phyloP scores from a whole-genome alignment of 2,329 filamentous ascomycete genomes.

The Diaporthe ilicicola region DNA sequence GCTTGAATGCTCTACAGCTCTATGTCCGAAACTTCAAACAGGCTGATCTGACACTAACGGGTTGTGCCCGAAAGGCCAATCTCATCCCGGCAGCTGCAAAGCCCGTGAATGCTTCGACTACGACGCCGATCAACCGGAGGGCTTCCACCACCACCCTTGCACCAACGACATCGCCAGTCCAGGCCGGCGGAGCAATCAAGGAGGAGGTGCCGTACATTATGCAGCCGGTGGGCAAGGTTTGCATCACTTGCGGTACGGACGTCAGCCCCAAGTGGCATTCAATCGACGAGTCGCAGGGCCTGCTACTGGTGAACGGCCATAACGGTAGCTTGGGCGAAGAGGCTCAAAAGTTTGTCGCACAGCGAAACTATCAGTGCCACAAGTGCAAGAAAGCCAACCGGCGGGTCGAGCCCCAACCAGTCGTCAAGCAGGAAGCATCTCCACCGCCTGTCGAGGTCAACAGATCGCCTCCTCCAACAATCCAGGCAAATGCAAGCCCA shows the following conservation, averaged over 20 bases:
- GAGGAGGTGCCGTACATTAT: conserved; percentile 39
- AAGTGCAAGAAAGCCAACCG: conserved; percentile 71
- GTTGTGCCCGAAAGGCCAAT: conserved; percentile 92
- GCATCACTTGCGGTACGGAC: conserved; percentile 72
- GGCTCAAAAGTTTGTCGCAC: conserved; percentile 66
- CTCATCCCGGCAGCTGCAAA: conserved; percentile 74
- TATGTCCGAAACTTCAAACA: conserved; percentile 94
- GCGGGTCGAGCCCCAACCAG: conserved; percentile 46
- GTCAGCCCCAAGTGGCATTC: conserved; percentile 80
- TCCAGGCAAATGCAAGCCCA: conserved; percentile 32
- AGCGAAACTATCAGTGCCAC: conserved; percentile 76
- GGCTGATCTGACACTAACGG: conserved; percentile 87
- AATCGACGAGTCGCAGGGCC: conserved; percentile 61
- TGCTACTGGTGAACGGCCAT: conserved; percentile 60
- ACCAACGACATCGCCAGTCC: conserved; percentile 36
- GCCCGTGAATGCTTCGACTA: conserved; percentile 42
- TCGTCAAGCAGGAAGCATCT: conserved; percentile 39
- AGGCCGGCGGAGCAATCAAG: conserved; percentile 40
- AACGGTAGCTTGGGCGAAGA: conserved; percentile 61
- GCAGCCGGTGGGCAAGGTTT: conserved; percentile 61
- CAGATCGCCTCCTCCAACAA: conserved; percentile 39
- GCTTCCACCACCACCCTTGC: conserved; percentile 60
- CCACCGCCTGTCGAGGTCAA: conserved; percentile 40
- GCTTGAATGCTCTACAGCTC: conserved; percentile 83
- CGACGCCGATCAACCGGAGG: conserved; percentile 59